Conservation (phyloP, 805 yeast genomes). For the Wickerhamomyces mucosus region DNA sequence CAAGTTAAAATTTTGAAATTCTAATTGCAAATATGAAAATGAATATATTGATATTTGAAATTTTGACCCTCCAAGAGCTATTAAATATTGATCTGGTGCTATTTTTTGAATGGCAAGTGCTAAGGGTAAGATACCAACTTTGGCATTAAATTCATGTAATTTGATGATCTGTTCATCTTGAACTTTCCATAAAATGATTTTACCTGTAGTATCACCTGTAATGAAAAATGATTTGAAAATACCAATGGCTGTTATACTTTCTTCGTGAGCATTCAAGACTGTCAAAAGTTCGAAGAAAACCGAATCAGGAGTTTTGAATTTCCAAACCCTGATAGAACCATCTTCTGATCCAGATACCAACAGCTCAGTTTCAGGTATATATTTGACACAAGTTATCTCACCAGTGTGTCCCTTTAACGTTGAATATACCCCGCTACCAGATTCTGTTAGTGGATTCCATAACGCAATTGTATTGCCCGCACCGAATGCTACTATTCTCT, state of each 20-base stretch:
- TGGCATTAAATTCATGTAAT: slow-evolving; percentile 25
- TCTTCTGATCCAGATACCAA: slow-evolving; percentile 67
- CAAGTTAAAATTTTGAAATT: slow-evolving; percentile 21
- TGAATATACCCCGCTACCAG: slow-evolving; percentile 35
- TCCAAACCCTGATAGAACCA: slow-evolving; percentile 53
- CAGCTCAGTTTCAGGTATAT: slow-evolving; percentile 33
- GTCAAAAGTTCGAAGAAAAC: slow-evolving; percentile 17
- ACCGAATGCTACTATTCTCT: slow-evolving; percentile 54
- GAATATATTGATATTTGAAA: slow-evolving; percentile 44
- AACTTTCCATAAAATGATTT: slow-evolving; percentile 42
- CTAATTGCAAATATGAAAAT: slow-evolving; percentile 20
- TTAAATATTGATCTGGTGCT: slow-evolving; percentile 26
- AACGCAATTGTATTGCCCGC: slow-evolving; percentile 58
- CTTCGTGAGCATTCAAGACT: slow-evolving; percentile 31
- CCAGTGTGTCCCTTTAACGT: slow-evolving; percentile 55
- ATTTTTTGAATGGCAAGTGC: slow-evolving; percentile 26
- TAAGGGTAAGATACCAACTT: slow-evolving; percentile 42
- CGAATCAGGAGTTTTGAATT: slow-evolving; percentile 12
- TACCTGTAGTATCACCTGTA: slow-evolving; percentile 60
- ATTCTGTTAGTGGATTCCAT: slow-evolving; percentile 46
- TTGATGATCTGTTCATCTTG: slow-evolving; percentile 15
- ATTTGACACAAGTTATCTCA: slow-evolving; percentile 60
- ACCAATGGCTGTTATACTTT: slow-evolving; percentile 48
- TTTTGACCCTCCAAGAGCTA: slow-evolving; percentile 72
- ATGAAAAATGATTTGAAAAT: slow-evolving; percentile 30